Conservation (phyloP, 106 monocot species). For the Apostasia ramifera region DNA sequence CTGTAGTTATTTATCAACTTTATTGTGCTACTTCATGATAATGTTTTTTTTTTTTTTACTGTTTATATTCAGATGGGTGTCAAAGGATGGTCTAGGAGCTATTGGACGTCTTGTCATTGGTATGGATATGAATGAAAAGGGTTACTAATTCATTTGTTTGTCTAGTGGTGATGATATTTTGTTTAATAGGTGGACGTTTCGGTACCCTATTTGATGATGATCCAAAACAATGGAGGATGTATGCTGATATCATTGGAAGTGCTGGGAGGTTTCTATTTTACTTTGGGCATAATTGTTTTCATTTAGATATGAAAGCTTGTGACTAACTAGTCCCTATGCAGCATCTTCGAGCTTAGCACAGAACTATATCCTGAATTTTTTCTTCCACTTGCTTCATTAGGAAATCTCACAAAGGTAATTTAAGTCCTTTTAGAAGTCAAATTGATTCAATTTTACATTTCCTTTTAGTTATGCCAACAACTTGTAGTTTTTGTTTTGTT, state of each 20-base stretch:
- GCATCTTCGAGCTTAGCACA: constrained; percentile 89
- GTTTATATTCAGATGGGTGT: constrained; percentile 74
- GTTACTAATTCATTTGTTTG: constrained; percentile 1
- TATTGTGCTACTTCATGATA: too few species aligned
- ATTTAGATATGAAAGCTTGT: neutral
- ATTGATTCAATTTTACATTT: too few species aligned
- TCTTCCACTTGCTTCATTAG: constrained; percentile 82
- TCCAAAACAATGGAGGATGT: constrained; percentile 96
- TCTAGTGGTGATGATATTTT: constrained; percentile 7
- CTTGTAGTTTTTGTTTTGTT: too few species aligned
- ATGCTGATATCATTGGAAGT: constrained; percentile 98
- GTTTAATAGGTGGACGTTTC: constrained; percentile 70
- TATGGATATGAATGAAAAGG: constrained; percentile 18
- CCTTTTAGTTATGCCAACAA: too few species aligned
- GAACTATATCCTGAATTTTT: constrained; percentile 79
- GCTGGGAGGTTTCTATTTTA: constrained; percentile 70
- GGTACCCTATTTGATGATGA: constrained; percentile 93
- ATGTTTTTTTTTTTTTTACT: neutral
- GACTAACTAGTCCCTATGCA: constrained; percentile 27
- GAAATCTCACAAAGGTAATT: constrained; percentile 86
- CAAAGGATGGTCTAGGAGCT: constrained; percentile 96
- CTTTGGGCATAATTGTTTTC: neutral
- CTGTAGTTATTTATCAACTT: too few species aligned
- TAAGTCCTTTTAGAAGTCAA: too few species aligned
- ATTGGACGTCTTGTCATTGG: constrained; percentile 90